phyloP scores from a whole-genome alignment of 2,329 filamentous ascomycete genomes.

The Aspergillus unguis region DNA sequence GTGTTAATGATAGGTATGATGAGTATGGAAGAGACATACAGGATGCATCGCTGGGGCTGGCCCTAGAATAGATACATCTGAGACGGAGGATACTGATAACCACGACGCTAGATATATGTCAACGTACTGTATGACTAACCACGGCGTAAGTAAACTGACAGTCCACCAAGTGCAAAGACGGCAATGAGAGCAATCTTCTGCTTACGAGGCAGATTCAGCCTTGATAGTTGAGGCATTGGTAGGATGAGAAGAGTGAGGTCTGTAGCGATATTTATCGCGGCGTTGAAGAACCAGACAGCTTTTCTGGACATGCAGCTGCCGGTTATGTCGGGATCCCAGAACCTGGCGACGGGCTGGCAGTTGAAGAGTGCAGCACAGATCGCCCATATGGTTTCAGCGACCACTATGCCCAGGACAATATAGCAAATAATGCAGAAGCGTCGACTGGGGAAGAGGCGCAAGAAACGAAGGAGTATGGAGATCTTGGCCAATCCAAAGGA shows the following conservation, averaged over 20 bases:
- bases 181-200: conserved; percentile 42
- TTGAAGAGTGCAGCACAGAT: conserved; percentile 42
- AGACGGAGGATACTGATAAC: conserved; percentile 34
- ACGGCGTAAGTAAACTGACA: conserved; percentile 23
- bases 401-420: conserved; percentile 31
- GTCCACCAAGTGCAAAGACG: conserved; percentile 43
- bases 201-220: conserved; percentile 39
- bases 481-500: conserved; percentile 40
- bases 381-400: conserved; percentile 30
- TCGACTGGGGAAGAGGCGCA: conserved; percentile 42
- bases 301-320: conserved; percentile 41
- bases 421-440: conserved; percentile 34
- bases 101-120: conserved; percentile 21
- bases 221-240: conserved; percentile 42
- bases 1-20: neutral
- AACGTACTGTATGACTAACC: too few relatives aligned
- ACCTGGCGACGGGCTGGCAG: conserved; percentile 40
- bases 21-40: conserved; percentile 17
- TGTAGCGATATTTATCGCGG: conserved; percentile 41
- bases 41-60: conserved; percentile 27
- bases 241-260: conserved; percentile 43
- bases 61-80: conserved; percentile 24
- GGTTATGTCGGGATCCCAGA: conserved; percentile 36
- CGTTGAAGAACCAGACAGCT: conserved; percentile 43
- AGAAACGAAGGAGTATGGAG: conserved; percentile 47